phyloP scores from a whole-genome alignment of 176 grass and related monocot species.

The Oryza glaberrima region DNA sequence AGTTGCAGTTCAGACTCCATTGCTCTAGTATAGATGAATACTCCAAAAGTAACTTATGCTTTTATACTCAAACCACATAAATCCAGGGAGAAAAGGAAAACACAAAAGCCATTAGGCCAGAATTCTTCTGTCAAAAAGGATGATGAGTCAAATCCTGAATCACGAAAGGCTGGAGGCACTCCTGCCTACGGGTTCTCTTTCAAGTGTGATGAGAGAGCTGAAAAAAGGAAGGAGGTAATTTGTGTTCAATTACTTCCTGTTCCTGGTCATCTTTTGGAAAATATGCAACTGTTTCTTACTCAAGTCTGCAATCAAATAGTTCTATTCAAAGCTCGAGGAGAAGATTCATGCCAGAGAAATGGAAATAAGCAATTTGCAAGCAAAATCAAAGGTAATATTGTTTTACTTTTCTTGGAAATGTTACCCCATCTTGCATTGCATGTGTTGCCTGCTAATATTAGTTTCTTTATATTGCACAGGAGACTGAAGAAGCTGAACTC shows the following conservation, averaged over 20 bases:
- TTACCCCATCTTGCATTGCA: background rate
- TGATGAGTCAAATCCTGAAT: conserved; percentile 47
- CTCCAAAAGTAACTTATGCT: background rate
- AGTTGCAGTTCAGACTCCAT: conserved; percentile 28
- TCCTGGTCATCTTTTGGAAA: conserved; percentile 14
- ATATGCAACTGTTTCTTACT: conserved; percentile 29
- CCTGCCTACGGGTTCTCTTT: conserved; percentile 67
- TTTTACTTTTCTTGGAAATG: conserved; percentile 1
- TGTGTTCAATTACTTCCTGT: background rate
- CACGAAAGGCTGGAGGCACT: conserved; percentile 38
- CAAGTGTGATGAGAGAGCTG: conserved; percentile 72
- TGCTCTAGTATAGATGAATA: conserved; percentile 16
- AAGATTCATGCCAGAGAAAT: conserved; percentile 67
- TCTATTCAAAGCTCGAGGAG: conserved; percentile 72
- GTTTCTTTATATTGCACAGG: conserved; percentile 44
- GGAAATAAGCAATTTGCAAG: conserved; percentile 66
- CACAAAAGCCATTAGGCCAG: conserved; percentile 44
- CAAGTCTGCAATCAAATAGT: conserved; percentile 43
- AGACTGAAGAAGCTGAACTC: conserved; percentile 73
- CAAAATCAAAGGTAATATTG: conserved; percentile 55
- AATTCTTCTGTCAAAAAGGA: conserved; percentile 46
- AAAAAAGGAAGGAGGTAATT: conserved; percentile 63
- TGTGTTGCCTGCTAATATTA: conserved; percentile 23
- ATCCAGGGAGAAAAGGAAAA: conserved; percentile 54
- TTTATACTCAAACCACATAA: conserved; percentile 42